Evolutionary conservation across 768 basidiomycete species (phyloP).

Genomic region (Dacryopinax primogenitus): DNA sequence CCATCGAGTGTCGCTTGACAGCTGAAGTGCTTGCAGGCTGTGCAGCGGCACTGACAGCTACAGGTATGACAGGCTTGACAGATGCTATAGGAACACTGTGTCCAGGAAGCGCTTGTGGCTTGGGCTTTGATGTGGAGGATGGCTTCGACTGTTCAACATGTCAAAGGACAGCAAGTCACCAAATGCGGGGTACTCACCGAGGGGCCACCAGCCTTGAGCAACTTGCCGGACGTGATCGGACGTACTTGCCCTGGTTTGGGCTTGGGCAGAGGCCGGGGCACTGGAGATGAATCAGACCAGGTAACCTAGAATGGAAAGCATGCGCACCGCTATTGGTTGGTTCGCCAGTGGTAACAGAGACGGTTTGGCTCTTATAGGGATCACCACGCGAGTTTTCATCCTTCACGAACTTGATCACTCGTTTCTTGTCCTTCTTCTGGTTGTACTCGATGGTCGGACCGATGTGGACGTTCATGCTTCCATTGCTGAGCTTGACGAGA

Average conservation of each 20-base stretch:
- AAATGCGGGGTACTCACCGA: constrained; percentile 24
- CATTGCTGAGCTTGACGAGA: constrained; percentile 68
- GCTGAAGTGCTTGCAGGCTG: constrained; percentile 33
- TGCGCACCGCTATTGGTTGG: constrained; percentile 45
- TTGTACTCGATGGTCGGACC: constrained; percentile 75
- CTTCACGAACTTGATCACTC: constrained; percentile 73
- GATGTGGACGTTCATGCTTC: constrained; percentile 57
- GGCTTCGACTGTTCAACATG: constrained; percentile 23
- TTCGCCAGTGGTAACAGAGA: constrained; percentile 81
- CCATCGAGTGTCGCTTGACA: constrained; percentile 22
- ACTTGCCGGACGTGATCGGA: constrained; percentile 74
- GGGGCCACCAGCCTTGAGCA: constrained; percentile 64
- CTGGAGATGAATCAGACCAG: constrained; percentile 12
- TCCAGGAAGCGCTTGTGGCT: constrained; percentile 55
- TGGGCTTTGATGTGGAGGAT: constrained; percentile 39
- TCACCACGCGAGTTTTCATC: constrained; percentile 75
- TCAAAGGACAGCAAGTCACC: background rate
- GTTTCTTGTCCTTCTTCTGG: constrained; percentile 96
- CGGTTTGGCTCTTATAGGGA: constrained; percentile 83
- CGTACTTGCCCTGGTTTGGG: constrained; percentile 76
- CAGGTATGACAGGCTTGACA: constrained; percentile 18
- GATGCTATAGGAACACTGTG: constrained; percentile 16
- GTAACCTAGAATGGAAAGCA: constrained; percentile 14
- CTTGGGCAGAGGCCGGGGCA: constrained; percentile 72
- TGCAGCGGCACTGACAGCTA: constrained; percentile 34